Base-by-base conservation (phyloP, 2,329 filamentous ascomycete species). In the Cryphonectria japonica region DNA sequence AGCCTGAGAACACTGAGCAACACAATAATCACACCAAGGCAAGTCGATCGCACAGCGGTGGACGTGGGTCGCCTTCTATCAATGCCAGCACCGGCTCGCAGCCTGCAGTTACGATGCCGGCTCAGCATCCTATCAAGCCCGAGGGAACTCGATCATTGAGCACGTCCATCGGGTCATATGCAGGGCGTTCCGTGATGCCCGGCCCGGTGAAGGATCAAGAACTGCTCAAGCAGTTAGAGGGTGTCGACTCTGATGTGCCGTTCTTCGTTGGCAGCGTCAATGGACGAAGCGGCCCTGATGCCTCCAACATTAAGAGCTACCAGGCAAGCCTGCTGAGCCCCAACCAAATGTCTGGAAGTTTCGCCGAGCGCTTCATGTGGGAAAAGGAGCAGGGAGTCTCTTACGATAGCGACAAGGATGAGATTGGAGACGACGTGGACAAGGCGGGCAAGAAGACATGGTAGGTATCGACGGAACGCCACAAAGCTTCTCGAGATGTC, bases 191-290 rank as follows among this genome's bases (percentile, higher is more conserved):
- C 9, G 77, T 85, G 67, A 77, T 73, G 22, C 78, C 71, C 22
- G 54, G 54, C 39, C 43, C 65, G 11, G 65, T 73, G 37, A 72
- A 72, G 66, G 62, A 73, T 39, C 63, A 43, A 34, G 62, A 66
- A 29, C 66, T 72, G 65, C 66, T 72, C 41, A 68, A 82, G 19
- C 75, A 79, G 74, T 82, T 82, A 3, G 79, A 79, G 7, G 74
- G 77, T 63, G 75, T 83, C 68, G 82, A 82, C 61, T 76, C 78
- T 32, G 67, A 66, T 6, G 74, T 84, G 29, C 77, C 78, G 57
- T 79, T 78, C 9, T 83, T 83, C 72, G 81, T 85, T 1, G 83
- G 83, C 11, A 83, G 82, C 72, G 75, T 85, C 6, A 76, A 81
- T 67, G 79, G 77, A 41, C 72, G 75, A 16, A 77, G 72, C 39